phyloP scores from a whole-genome alignment of 768 basidiomycete genomes.

The Kwoniella newhampshirensis region DNA sequence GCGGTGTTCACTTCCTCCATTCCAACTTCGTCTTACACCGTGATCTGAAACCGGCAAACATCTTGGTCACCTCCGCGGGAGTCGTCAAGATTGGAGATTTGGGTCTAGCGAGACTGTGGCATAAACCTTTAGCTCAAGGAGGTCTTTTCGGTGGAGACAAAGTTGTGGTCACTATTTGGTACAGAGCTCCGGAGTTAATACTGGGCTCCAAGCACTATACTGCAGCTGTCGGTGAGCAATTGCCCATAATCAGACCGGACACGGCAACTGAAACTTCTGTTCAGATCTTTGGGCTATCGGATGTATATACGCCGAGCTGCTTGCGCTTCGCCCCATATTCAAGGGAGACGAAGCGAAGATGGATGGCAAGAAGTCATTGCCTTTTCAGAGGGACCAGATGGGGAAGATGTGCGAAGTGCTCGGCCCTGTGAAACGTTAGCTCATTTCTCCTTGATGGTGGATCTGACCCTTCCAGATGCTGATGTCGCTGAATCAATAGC shows the following conservation, averaged over 20 bases:
- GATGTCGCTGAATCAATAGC: constrained; percentile 57
- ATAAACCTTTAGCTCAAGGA: constrained; percentile 79
- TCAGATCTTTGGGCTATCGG: constrained; percentile 93
- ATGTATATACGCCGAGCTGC: constrained; percentile 93
- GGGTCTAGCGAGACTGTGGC: constrained; percentile 85
- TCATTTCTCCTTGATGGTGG: constrained; percentile 2
- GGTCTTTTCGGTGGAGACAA: constrained; percentile 87
- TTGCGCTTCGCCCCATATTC: constrained; percentile 92
- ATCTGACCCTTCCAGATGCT: not conserved
- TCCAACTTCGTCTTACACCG: constrained; percentile 92
- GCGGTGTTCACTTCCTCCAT: constrained; percentile 92
- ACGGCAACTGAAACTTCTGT: not conserved
- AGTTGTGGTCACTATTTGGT: constrained; percentile 99
- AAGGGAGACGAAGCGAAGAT: constrained; percentile 99
- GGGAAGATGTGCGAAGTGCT: constrained; percentile 93
- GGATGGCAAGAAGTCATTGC: constrained; percentile 86
- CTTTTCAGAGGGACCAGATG: constrained; percentile 93
- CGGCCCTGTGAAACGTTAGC: constrained; percentile 79
- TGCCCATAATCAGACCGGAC: not conserved
- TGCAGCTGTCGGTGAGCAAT: constrained; percentile 66
- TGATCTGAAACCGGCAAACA: constrained; percentile 97
- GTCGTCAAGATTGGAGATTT: constrained; percentile 98
- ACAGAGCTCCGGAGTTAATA: constrained; percentile 92
- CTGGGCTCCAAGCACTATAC: constrained; percentile 98
- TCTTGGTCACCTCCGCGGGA: constrained; percentile 84